Conservation (phyloP, 163 green algal species). For the Smithsoniella earleae region DNA sequence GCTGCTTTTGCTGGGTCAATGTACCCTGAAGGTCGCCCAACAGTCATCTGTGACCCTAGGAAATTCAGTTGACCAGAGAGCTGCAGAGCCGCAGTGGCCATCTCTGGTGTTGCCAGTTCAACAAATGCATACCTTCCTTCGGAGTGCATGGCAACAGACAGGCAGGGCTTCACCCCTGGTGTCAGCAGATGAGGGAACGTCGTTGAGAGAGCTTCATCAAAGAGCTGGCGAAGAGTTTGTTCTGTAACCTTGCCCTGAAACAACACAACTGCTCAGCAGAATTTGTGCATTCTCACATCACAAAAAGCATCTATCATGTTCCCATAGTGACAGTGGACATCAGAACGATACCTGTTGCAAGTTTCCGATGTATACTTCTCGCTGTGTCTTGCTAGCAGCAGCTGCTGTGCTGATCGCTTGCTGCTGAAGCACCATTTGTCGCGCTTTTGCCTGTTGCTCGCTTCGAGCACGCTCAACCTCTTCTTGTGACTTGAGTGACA, state of each 20-base stretch:
- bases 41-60: constrained; percentile 62
- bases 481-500: neutral
- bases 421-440: constrained; percentile 72
- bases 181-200: constrained; percentile 52
- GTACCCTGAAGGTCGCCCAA: constrained; percentile 70
- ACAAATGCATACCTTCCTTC: constrained; percentile 76
- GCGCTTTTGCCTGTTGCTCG: constrained; percentile 71
- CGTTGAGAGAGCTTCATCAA: constrained; percentile 71
- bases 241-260: constrained; percentile 55
- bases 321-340: too few relatives aligned
- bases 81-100: constrained; percentile 68
- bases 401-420: constrained; percentile 62
- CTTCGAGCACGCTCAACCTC: neutral
- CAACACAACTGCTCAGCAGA: neutral
- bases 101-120: constrained; percentile 73
- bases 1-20: constrained; percentile 70
- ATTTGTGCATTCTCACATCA: neutral
- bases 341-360: constrained; percentile 20
- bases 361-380: constrained; percentile 49
- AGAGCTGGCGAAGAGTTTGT: constrained; percentile 63
- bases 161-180: constrained; percentile 57
- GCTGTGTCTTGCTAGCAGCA: constrained; percentile 69
- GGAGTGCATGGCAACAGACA: constrained; percentile 54
- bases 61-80: constrained; percentile 58
- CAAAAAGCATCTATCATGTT: neutral